Evolutionary conservation across 139 green algal species (phyloP).

Genomic region (Tetraselmis striata): DNA sequence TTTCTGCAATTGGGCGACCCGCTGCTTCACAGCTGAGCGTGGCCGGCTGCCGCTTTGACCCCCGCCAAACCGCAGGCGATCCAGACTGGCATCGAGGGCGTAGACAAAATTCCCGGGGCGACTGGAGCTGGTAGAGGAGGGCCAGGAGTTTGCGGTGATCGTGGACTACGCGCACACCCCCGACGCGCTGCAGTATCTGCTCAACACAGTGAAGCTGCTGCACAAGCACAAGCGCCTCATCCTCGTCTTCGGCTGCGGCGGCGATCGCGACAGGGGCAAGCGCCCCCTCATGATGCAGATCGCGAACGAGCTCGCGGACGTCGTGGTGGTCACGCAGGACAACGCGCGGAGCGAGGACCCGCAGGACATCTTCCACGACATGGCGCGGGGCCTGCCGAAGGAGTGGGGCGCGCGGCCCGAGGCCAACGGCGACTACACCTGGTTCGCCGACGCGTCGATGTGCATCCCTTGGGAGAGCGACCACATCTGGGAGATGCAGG

Average conservation of each 20-base stretch:
- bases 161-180: conserved; percentile 88
- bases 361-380: conserved; percentile 57
- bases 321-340: conserved; percentile 92
- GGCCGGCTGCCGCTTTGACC: too few species aligned
- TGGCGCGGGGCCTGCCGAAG: conserved; percentile 68
- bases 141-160: conserved; percentile 83
- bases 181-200: conserved; percentile 46
- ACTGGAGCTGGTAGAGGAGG: conserved; percentile 80
- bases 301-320: conserved; percentile 74
- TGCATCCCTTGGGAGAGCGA: conserved; percentile 3
- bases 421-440: neutral
- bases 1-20: too few species aligned
- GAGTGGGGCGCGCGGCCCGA: conserved; percentile 28
- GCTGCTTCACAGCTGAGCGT: too few species aligned
- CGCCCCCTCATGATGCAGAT: conserved; percentile 71
- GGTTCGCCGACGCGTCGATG: neutral
- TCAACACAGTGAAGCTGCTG: conserved; percentile 58
- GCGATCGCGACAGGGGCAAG: conserved; percentile 30
- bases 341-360: conserved; percentile 65
- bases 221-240: conserved; percentile 54
- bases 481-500: neutral
- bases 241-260: conserved; percentile 80
- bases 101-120: conserved; percentile 59
- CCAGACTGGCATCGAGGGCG: conserved; percentile 75
- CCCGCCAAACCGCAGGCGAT: conserved; percentile 63